Percentiles rank a stretch among this genome's conserved stretches.
These are phyloP conservation scores for Aspergillus bridgeri DNA, from an alignment of 495 filamentous ascomycete genomes.

Conservation along the genomic window DNA sequence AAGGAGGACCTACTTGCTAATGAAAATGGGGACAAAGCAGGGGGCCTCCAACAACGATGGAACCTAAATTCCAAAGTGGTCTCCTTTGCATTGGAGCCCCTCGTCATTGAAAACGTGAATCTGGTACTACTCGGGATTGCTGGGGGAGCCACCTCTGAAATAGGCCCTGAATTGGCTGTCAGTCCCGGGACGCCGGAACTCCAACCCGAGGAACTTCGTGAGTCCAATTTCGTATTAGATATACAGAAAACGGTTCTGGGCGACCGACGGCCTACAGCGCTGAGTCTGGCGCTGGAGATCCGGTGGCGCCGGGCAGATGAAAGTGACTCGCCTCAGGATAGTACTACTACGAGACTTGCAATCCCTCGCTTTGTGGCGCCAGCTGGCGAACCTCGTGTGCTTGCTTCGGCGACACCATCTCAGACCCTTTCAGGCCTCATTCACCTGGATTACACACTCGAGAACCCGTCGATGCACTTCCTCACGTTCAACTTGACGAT, in stretches of 20 bases:
- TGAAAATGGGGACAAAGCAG: constrained; percentile 25
- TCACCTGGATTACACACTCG: constrained; percentile 67
- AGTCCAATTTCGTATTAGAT: constrained; percentile 66
- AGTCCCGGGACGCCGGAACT: constrained; percentile 39
- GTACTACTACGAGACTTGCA: constrained; percentile 49
- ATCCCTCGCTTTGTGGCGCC: constrained; percentile 77
- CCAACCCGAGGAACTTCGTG: constrained; percentile 59
- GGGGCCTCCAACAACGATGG: constrained; percentile 81
- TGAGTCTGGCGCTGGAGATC: constrained; percentile 74
- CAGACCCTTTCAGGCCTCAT: constrained; percentile 40
- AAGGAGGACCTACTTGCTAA: constrained; percentile 34
- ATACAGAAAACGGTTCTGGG: constrained; percentile 73
- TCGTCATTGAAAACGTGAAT: constrained; percentile 63
- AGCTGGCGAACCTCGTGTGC: constrained; percentile 80
- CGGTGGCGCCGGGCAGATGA: constrained; percentile 61
- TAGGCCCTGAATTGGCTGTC: constrained; percentile 38
- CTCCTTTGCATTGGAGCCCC: constrained; percentile 68
- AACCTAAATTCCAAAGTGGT: constrained; percentile 66
- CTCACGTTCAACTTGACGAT: constrained; percentile 87
- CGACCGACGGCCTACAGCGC: constrained; percentile 65
- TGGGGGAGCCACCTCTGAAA: constrained; percentile 49
- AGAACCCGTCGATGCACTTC: constrained; percentile 93
- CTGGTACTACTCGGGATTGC: constrained; percentile 52
- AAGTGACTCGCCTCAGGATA: constrained; percentile 5
- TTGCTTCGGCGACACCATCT: constrained; percentile 58